These are phyloP conservation scores for Yamadazyma triangularis DNA, from an alignment of 1,139 yeast genomes.

Conservation along the genomic window DNA sequence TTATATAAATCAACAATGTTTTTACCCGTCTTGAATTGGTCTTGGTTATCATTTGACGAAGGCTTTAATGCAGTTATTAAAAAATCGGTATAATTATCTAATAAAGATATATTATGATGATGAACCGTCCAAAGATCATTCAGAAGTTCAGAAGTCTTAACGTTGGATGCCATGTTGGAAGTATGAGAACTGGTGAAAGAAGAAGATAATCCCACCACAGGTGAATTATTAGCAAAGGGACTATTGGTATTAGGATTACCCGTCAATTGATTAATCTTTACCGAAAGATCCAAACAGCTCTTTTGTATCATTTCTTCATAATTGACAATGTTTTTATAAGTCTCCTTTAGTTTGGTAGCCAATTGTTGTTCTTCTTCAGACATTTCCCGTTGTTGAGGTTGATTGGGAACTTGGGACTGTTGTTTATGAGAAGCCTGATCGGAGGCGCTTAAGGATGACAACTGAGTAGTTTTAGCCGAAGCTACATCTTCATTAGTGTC, in stretches of 20 bases:
- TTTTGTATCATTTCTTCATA: constrained; percentile 68
- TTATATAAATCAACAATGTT: constrained; percentile 72
- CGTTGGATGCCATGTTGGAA: constrained; percentile 9
- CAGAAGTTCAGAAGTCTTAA: constrained; percentile 47
- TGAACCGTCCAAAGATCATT: constrained; percentile 69
- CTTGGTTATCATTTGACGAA: constrained; percentile 39
- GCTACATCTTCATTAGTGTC: neutral
- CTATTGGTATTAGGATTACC: constrained; percentile 17
- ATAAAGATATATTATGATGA: constrained; percentile 58
- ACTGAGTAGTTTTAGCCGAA: neutral
- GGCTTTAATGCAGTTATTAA: constrained; percentile 68
- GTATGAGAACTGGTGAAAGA: constrained; percentile 3
- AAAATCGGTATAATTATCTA: constrained; percentile 69
- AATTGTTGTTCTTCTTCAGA: constrained; percentile 67
- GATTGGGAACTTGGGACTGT: neutral
- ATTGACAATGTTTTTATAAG: constrained; percentile 64
- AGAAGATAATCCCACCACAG: constrained; percentile 6
- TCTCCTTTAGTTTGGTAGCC: constrained; percentile 67
- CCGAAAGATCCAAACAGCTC: constrained; percentile 53
- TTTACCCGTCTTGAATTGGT: constrained; percentile 60
- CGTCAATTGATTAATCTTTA: constrained; percentile 46
- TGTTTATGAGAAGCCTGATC: constrained; percentile 1
- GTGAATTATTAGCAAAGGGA: constrained; percentile 9
- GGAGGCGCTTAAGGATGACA: neutral
- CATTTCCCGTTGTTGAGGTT: constrained; percentile 27